A percentile compares a stretch with the other conserved stretches of the same genome.
Conservation (phyloP, 139 green algal species). For the Astrephomene gubernaculifera region DNA sequence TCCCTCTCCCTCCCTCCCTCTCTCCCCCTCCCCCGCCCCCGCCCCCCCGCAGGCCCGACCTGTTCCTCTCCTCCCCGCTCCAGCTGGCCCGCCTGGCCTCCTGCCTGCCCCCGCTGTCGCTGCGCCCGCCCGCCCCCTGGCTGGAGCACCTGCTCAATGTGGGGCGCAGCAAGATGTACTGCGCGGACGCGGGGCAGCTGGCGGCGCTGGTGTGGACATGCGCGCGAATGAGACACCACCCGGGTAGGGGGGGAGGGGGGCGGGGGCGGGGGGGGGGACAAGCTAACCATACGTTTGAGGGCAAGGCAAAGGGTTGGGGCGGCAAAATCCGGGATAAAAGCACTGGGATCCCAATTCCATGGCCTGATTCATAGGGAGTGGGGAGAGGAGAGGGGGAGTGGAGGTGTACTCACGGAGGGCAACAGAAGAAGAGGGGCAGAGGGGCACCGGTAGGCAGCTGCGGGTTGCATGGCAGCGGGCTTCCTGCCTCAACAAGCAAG, state of each 20-base stretch:
- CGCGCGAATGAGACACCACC: constrained; percentile 16
- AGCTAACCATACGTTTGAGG: no score
- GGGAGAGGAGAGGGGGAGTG: no score
- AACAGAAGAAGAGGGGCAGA: no score
- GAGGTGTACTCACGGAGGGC: neutral
- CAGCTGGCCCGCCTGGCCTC: constrained; percentile 37
- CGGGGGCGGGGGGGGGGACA: neutral
- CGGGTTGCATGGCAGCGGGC: no score
- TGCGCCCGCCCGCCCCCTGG: neutral
- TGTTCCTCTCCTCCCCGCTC: constrained; percentile 14
- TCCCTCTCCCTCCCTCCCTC: neutral
- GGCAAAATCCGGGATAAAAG: no score
- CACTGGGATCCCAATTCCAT: no score
- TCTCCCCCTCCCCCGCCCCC: neutral
- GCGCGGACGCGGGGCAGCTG: neutral
- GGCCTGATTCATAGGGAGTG: no score
- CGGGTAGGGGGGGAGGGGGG: constrained; percentile 6
- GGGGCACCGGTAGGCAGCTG: no score
- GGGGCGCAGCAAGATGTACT: constrained; percentile 29
- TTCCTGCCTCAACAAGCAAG: no score
- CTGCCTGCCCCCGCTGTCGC: neutral
- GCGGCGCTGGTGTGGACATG: neutral
- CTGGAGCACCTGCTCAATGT: constrained; percentile 14
- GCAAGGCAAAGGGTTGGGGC: no score
- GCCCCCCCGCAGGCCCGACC: constrained; percentile 21